Percentiles rank a stretch among this genome's conserved stretches.
Evolutionary conservation across 495 filamentous ascomycete genomes (phyloP).

Genomic region (Aspergillus hancockii): DNA sequence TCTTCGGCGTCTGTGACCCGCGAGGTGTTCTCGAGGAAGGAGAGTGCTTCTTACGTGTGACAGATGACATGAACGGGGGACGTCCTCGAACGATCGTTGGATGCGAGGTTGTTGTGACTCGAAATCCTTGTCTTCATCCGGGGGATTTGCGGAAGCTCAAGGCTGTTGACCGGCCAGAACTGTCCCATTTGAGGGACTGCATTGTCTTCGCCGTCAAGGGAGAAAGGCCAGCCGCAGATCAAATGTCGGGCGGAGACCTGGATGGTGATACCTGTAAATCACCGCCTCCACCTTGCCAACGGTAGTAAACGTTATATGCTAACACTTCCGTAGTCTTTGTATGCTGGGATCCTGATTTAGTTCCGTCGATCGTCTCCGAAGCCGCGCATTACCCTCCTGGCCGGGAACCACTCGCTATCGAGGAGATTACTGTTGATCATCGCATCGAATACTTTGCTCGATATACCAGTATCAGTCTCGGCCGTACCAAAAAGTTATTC

Average conservation of each 20-base stretch:
- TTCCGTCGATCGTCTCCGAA: not conserved
- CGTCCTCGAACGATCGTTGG: not conserved
- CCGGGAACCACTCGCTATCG: not conserved
- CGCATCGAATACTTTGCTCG: constrained; percentile 9
- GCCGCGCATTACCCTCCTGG: constrained; percentile 2
- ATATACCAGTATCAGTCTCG: constrained; percentile 5
- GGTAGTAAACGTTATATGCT: too few relatives aligned
- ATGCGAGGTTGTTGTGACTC: constrained; percentile 8
- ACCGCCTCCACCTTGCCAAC: not conserved
- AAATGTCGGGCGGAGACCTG: constrained; percentile 10
- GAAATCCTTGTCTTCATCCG: constrained; percentile 9
- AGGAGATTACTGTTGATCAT: not conserved
- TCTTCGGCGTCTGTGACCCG: constrained; percentile 7
- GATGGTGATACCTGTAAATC: constrained; percentile 7
- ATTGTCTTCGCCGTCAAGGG: constrained; percentile 7
- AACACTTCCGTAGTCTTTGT: constrained; percentile 3
- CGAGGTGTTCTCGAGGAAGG: constrained; percentile 2
- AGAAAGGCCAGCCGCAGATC: constrained; percentile 2
- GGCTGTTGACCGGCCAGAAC: constrained; percentile 5
- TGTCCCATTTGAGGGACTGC: constrained; percentile 7
- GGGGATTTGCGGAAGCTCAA: constrained; percentile 6
- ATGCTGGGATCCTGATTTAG: constrained; percentile 6
- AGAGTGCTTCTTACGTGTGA: constrained; percentile 4
- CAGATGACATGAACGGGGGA: not conserved
- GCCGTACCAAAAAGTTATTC: constrained; percentile 3